A percentile compares a stretch with the other conserved stretches of the same genome.
Evolutionary conservation across 352 stramenopile genomes (phyloP).

Genomic region (Phytopythium delawarense): DNA sequence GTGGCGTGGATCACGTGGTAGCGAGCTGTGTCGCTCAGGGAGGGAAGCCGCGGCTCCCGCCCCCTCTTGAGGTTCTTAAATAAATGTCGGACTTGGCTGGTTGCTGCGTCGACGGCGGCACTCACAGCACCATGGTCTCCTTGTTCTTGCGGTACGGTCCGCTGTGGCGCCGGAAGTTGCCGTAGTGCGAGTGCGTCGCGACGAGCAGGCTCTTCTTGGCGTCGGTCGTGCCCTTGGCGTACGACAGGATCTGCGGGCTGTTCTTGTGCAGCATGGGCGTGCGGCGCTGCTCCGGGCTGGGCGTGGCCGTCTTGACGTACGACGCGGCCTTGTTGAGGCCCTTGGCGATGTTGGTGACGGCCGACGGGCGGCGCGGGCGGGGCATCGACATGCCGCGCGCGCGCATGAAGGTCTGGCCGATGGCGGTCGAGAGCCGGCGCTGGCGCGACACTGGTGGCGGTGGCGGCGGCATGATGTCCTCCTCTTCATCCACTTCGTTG

Average conservation of each 20-base stretch:
- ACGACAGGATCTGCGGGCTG: conserved; percentile 34
- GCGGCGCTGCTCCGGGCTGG: conserved; percentile 14
- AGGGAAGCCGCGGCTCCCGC: background rate
- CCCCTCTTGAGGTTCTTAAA: conserved; percentile 7
- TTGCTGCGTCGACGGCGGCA: background rate
- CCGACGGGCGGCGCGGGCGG: conserved; percentile 20
- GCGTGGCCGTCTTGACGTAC: conserved; percentile 21
- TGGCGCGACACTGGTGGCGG: background rate
- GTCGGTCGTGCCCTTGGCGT: conserved; percentile 30
- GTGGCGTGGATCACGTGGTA: background rate
- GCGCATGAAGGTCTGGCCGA: conserved; percentile 27
- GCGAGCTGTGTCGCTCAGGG: conserved; percentile 1
- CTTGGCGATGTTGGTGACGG: conserved; percentile 24
- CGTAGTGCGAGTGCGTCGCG: conserved; percentile 39
- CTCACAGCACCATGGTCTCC: conserved; percentile 38
- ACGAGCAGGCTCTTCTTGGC: conserved; percentile 31
- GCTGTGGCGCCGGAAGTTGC: conserved; percentile 50
- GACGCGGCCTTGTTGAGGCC: conserved; percentile 28
- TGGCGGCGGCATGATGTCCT: conserved; percentile 12
- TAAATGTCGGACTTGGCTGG: background rate
- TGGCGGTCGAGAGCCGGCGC: conserved; percentile 22
- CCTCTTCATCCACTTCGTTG: conserved; percentile 26
- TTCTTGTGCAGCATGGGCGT: conserved; percentile 25
- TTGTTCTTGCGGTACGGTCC: conserved; percentile 40
- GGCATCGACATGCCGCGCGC: conserved; percentile 29